Evolutionary conservation across 768 basidiomycete genomes (phyloP).

Genomic region (Kwoniella newhampshirensis): DNA sequence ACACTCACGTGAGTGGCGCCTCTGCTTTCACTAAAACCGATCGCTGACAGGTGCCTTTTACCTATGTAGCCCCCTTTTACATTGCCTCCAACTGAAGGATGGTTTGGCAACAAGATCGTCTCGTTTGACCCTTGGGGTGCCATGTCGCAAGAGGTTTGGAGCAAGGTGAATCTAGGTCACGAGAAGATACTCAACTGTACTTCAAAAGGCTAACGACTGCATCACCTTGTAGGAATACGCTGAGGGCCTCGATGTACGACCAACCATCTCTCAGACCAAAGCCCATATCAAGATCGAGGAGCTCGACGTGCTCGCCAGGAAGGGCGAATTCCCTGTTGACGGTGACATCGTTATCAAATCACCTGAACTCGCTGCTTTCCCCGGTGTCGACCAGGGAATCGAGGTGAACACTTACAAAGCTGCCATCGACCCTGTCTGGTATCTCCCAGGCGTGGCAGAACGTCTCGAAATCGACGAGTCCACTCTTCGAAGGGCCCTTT

Average conservation of each 20-base stretch:
- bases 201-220: no score
- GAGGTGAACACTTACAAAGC: constrained; percentile 89
- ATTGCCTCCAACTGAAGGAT: constrained; percentile 72
- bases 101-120: constrained; percentile 65
- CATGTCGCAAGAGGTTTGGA: constrained; percentile 60
- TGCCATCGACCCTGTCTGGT: constrained; percentile 96
- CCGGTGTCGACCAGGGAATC: constrained; percentile 64
- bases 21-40: neutral
- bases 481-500: constrained; percentile 81
- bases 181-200: no score
- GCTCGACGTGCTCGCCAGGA: constrained; percentile 74
- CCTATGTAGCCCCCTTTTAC: constrained; percentile 68
- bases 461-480: constrained; percentile 88
- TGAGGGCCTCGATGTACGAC: constrained; percentile 74
- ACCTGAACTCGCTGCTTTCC: constrained; percentile 46
- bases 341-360: constrained; percentile 77
- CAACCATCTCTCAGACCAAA: constrained; percentile 88
- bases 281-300: constrained; percentile 93
- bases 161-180: constrained; percentile 29
- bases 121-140: constrained; percentile 94
- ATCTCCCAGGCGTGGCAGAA: constrained; percentile 86
- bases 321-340: constrained; percentile 72
- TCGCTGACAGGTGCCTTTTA: constrained; percentile 68
- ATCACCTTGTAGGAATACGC: constrained; percentile 39
- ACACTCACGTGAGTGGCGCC: constrained; percentile 45